Base-by-base conservation (phyloP, 139 green algal species). In the Tetradesmus lagerheimii region DNA sequence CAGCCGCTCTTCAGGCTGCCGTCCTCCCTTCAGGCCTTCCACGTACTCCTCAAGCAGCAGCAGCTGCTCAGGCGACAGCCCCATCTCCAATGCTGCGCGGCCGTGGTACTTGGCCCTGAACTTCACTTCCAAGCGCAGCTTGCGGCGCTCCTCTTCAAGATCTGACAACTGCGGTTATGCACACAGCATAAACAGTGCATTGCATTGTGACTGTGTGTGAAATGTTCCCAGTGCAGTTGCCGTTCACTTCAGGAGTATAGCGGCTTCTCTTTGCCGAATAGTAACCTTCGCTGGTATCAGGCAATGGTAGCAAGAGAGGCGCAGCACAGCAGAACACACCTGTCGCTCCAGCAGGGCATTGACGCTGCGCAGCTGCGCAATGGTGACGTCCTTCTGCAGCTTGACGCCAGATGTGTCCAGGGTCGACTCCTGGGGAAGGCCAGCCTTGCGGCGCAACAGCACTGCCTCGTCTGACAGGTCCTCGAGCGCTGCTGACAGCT, bases 81-180 rank as follows among this genome's bases (percentile, higher is more conserved):
- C 94, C 91, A 96, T 89, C 47, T 95, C 90, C 29, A 96, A 83
- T 50, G 96, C 95, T 31, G 50, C 91, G 38, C 89, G 94, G 1
- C 96, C 95, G 67, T 97, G 93, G 91, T 94, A 97, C 92, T 97
- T 98, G 80, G 94, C 94, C 16, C 95, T 87, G 93, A 97, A 97
- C 86, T 96, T 95, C 67, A 97, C 91, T 86, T 98, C 95, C 78
- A 94, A 92, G 62, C 94, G 94, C 83, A 98, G 91, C 89, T 94
- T 94, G 47, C 93, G 91, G 8, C 95, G 91, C 89, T 98, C 95
- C 87, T 98, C 94, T 88, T 98, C 96, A 29, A 98, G 91, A 75
- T 96, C 92, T 15, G 92, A 92, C 27, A 96, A 91, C 93, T 97
- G 89, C 23, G 0, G 45, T 77, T 14, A n/a, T 66, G 67, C 11